Evolutionary conservation across 2,329 filamentous ascomycete species (phyloP).

Genomic region (Aureobasidium subglaciale): DNA sequence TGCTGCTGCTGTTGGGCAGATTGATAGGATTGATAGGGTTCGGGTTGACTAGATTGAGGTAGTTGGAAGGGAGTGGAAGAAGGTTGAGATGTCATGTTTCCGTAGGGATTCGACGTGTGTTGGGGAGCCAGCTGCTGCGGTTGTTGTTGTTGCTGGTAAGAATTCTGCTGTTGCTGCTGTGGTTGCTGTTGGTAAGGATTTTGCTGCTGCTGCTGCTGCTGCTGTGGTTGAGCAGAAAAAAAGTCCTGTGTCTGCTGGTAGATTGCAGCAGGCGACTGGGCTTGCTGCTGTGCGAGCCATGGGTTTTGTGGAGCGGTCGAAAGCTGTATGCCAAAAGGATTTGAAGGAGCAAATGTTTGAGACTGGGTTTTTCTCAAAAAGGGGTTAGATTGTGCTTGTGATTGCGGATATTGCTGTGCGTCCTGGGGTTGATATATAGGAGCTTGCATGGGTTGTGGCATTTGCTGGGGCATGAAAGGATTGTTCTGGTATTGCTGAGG

Average conservation of each 20-base stretch:
- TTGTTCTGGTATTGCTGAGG: conserved; percentile 24
- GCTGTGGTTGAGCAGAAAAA: conserved; percentile 22
- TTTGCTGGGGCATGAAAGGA: conserved; percentile 25
- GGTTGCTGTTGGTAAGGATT: conserved; percentile 18
- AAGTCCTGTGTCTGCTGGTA: conserved; percentile 25
- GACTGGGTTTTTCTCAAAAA: conserved; percentile 38
- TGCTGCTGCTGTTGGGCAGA: conserved; percentile 26
- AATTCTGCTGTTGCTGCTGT: conserved; percentile 21
- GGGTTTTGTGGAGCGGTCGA: conserved; percentile 20
- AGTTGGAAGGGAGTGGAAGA: conserved; percentile 12
- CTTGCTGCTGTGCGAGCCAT: conserved; percentile 29
- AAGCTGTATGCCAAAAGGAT: conserved; percentile 17
- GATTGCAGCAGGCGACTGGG: conserved; percentile 23
- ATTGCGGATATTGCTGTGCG: conserved; percentile 17
- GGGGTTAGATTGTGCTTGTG: conserved; percentile 29
- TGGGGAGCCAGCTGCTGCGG: conserved; percentile 24
- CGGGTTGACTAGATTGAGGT: background rate
- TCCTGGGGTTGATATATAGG: conserved; percentile 17
- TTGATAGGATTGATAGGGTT: conserved; percentile 21
- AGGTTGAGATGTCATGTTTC: conserved; percentile 13
- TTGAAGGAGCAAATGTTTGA: conserved; percentile 34
- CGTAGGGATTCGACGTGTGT: conserved; percentile 18
- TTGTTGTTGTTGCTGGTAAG: conserved; percentile 26
- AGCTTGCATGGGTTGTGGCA: conserved; percentile 19
- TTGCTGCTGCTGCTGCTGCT: conserved; percentile 17